Evolutionary conservation across 2,329 filamentous ascomycete species (phyloP).

Genomic region (Fusarium penzigii): DNA sequence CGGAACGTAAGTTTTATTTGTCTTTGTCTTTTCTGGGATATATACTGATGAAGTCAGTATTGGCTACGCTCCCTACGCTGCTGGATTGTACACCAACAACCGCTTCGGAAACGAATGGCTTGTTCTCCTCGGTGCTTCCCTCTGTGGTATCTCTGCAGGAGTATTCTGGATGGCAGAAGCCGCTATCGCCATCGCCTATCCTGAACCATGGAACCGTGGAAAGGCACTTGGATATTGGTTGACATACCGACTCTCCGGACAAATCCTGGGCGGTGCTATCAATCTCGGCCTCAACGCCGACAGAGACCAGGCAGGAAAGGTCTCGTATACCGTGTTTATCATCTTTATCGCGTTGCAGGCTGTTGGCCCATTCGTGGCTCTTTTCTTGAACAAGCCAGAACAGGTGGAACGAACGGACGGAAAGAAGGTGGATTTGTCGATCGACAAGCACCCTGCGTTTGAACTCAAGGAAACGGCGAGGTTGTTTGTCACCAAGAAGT

Average conservation of each 20-base stretch:
- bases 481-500: constrained; percentile 61
- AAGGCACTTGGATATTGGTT: constrained; percentile 70
- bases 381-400: constrained; percentile 61
- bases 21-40: not conserved
- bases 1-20: constrained; percentile 53
- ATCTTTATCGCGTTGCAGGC: constrained; percentile 73
- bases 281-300: constrained; percentile 67
- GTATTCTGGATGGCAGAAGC: constrained; percentile 77
- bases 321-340: constrained; percentile 69
- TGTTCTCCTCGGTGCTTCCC: constrained; percentile 64
- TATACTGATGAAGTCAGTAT: constrained; percentile 38
- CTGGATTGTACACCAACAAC: constrained; percentile 72
- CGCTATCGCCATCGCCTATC: constrained; percentile 71
- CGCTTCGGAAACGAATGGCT: constrained; percentile 70
- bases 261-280: constrained; percentile 71
- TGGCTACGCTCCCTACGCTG: constrained; percentile 71
- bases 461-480: constrained; percentile 62
- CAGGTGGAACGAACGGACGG: constrained; percentile 68
- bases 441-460: constrained; percentile 54
- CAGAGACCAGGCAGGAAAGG: constrained; percentile 58
- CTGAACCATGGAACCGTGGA: constrained; percentile 68
- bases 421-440: constrained; percentile 58
- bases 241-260: constrained; percentile 57
- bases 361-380: constrained; percentile 61
- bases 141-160: constrained; percentile 70